Base-by-base conservation (phyloP, 306 rosid genomes). In the Begonia peltatifolia region DNA sequence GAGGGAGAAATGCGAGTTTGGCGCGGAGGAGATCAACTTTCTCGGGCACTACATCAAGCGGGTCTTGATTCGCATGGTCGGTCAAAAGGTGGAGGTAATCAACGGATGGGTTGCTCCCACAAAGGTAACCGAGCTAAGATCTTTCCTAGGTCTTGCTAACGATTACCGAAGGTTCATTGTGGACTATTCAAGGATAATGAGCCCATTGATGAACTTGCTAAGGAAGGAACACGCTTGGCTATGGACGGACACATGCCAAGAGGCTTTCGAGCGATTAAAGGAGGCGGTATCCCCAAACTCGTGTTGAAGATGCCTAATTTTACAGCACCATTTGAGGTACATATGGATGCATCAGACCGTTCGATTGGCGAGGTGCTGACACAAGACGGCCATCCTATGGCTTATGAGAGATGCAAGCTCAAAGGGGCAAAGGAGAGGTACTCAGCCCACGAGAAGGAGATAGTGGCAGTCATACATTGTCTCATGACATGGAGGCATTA, bases 1-100 rank as follows among this genome's bases (percentile, higher is more conserved):
- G 14, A 53, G 12, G 10, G 56, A 53, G 12, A 53, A 53, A 4
- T 53, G 56, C 11, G 56, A 53, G 12, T 53, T 53, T 6, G 22
- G 15, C 6, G 12, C 9, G 3, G 3, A 20, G 5, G 13, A 53
- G 10, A 53, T 23, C 42, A 53, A 10, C 16, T 53, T 53, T 6
- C 14, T 23, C 1, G 56, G 42, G 0, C 56, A 53, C 10, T 53
- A 5, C 9, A 42, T 53, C 1, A 16, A 20, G 2, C 12, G 30
- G 12, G 56, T 6, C 14, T 13, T 1, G 0, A 53, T 20, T 20
- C 15, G n/a, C 14, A 25, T 53, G 42, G 43, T 25, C 25, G 15
- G 6, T 1, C 10, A 14, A 2, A 53, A 53, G 42, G 16, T 23
- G 3, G 12, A 53, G 14, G 56, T 43, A 9, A 53, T 23, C 14